These are phyloP conservation scores for Sanghuangporus weigelae DNA, from an alignment of 1,284 basidiomycete genomes.

Conservation along the genomic window DNA sequence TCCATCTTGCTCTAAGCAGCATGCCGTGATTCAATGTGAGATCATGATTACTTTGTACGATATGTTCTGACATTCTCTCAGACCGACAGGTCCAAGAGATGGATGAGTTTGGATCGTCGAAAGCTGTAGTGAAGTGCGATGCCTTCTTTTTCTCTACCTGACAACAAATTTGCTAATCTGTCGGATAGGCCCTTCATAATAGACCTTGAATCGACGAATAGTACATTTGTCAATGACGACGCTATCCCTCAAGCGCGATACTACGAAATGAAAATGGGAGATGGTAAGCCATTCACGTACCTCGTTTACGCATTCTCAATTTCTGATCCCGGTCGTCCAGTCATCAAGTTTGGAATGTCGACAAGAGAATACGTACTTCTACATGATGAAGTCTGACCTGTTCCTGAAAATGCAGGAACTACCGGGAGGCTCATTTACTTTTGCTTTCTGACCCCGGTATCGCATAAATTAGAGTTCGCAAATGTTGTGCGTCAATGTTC, in stretches of 20 bases:
- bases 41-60: not conserved
- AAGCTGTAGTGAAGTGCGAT: conserved; percentile 74
- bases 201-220: conserved; percentile 96
- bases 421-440: not conserved
- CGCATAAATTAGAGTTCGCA: not conserved
- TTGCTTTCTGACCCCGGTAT: too few relatives aligned
- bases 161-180: conserved; percentile 15
- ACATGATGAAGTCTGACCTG: conserved; percentile 59
- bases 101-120: conserved; percentile 83
- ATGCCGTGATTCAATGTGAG: conserved; percentile 90
- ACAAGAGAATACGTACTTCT: conserved; percentile 85
- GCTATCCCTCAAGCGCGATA: conserved; percentile 83
- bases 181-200: conserved; percentile 82
- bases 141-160: conserved; percentile 3
- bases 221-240: conserved; percentile 86
- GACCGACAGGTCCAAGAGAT: conserved; percentile 81
- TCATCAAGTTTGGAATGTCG: conserved; percentile 89
- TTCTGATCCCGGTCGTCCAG: conserved; percentile 34
- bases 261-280: conserved; percentile 84
- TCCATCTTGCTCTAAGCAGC: conserved; percentile 97
- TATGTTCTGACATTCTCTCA: conserved; percentile 24
- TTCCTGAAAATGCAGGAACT: not conserved
- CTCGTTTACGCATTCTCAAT: not conserved
- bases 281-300: conserved; percentile 54
- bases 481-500: not conserved